These are phyloP conservation scores for Xanthoconium stramineum DNA, from an alignment of 768 basidiomycete species.

Conservation along the genomic window DNA sequence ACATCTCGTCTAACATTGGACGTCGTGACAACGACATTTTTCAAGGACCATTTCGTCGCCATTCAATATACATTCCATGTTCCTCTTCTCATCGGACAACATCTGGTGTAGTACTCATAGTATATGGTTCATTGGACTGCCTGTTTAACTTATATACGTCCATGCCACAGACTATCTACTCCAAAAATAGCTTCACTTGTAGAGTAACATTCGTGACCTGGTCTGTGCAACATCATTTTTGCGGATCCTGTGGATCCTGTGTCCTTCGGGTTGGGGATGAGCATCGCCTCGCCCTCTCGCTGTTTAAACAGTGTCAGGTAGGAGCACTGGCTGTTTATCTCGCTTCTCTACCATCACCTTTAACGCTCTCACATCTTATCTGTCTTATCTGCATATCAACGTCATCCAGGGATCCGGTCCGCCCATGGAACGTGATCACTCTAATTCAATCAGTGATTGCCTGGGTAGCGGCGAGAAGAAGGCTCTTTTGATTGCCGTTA, in stretches of 20 bases:
- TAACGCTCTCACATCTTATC: conserved; percentile 13
- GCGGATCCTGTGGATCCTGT: conserved; percentile 14
- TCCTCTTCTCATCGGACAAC: conserved; percentile 10
- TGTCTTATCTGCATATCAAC: neutral
- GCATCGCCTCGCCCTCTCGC: neutral
- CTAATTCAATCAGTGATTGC: neutral
- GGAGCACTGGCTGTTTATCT: too few species aligned
- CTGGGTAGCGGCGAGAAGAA: conserved; percentile 8
- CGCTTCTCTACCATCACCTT: too few species aligned
- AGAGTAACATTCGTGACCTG: neutral
- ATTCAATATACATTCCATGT: neutral
- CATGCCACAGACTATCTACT: neutral
- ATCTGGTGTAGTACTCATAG: conserved; percentile 1
- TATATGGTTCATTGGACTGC: neutral
- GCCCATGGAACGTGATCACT: conserved; percentile 5
- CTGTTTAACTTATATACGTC: neutral
- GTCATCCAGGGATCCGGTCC: neutral
- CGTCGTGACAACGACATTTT: neutral
- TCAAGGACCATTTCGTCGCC: conserved; percentile 1
- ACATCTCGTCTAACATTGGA: conserved; percentile 13
- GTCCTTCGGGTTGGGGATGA: neutral
- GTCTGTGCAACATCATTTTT: neutral
- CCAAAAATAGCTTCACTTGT: too few species aligned
- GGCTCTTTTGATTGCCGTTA: conserved; percentile 27
- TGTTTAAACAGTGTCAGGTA: neutral